Conservation (phyloP, 2,329 filamentous ascomycete species). For the Neodidymelliopsis sp. region DNA sequence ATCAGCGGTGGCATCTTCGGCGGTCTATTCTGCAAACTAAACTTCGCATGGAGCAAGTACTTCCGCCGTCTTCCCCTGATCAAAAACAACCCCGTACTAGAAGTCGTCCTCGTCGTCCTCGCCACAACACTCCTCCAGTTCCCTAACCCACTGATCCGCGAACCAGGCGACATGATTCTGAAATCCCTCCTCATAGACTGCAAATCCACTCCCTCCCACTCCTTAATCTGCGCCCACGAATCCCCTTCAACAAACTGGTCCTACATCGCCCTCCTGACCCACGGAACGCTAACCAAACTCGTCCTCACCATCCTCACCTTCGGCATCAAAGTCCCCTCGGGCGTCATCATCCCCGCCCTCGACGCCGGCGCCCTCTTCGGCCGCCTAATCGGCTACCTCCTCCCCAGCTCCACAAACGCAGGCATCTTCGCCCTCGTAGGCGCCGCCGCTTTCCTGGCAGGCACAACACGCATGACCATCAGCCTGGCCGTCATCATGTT, state of each 20-base stretch:
- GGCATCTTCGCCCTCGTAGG: conserved; percentile 69
- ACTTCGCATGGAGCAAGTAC: conserved; percentile 64
- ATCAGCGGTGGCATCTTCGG: conserved; percentile 66
- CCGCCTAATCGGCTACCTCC: conserved; percentile 58
- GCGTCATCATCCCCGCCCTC: conserved; percentile 67
- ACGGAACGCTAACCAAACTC: conserved; percentile 63
- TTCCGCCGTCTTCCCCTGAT: conserved; percentile 63
- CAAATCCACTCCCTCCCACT: conserved; percentile 40
- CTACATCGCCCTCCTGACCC: conserved; percentile 61
- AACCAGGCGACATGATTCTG: conserved; percentile 64
- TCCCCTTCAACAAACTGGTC: conserved; percentile 36
- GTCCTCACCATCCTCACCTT: conserved; percentile 66
- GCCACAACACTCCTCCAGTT: conserved; percentile 63
- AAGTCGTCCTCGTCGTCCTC: conserved; percentile 63
- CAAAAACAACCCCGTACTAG: conserved; percentile 63
- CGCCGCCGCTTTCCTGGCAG: conserved; percentile 65
- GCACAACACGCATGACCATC: conserved; percentile 66
- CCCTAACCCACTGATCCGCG: conserved; percentile 62
- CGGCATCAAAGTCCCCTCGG: conserved; percentile 66
- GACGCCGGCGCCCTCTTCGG: conserved; percentile 67
- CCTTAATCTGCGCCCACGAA: conserved; percentile 63
- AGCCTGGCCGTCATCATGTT: conserved; percentile 68
- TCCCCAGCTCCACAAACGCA: conserved; percentile 40
- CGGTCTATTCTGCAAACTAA: conserved; percentile 65
- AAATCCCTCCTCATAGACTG: conserved; percentile 66